These are phyloP conservation scores for Wallacemonas sp. DNA, from an alignment of 208 protist genomes.

Conservation along the genomic window DNA sequence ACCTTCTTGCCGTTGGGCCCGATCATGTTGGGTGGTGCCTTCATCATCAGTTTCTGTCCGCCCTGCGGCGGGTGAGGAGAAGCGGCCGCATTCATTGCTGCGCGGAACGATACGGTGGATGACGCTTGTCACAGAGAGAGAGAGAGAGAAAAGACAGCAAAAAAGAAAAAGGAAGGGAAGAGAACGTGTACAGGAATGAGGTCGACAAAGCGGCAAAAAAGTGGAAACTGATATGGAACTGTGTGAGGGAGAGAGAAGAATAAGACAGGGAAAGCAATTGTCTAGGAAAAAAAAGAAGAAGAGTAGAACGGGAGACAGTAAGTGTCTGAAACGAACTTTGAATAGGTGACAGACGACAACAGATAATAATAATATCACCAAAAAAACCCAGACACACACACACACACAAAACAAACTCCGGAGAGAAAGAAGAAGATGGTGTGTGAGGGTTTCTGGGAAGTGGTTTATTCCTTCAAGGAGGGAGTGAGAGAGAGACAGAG, in stretches of 20 bases:
- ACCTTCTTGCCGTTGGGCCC: conserved; percentile 6
- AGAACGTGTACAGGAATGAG: conserved; percentile 3
- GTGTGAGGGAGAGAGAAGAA: not conserved
- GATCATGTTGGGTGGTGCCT: not conserved
- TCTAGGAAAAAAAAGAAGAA: not conserved
- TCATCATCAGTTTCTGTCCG: conserved; percentile 7
- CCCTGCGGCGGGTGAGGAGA: conserved; percentile 1
- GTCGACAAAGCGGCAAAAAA: conserved; percentile 18
- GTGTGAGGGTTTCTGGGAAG: too few species aligned
- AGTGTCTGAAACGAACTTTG: too few species aligned
- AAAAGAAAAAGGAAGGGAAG: conserved; percentile 21
- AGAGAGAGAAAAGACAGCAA: not conserved
- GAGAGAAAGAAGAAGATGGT: too few species aligned
- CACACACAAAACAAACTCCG: too few species aligned
- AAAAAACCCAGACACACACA: not conserved
- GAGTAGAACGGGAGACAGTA: not conserved
- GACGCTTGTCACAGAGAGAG: not conserved
- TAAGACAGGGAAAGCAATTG: conserved; percentile 11
- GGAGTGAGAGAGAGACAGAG: too few species aligned
- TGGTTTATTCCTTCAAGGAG: too few species aligned
- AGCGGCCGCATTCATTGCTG: not conserved
- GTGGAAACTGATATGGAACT: not conserved
- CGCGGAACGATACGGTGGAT: too few species aligned
- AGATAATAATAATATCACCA: not conserved
- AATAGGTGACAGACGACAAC: not conserved